These are phyloP conservation scores for Fagus crenata DNA, from an alignment of 306 rosid species.

Conservation along the genomic window DNA sequence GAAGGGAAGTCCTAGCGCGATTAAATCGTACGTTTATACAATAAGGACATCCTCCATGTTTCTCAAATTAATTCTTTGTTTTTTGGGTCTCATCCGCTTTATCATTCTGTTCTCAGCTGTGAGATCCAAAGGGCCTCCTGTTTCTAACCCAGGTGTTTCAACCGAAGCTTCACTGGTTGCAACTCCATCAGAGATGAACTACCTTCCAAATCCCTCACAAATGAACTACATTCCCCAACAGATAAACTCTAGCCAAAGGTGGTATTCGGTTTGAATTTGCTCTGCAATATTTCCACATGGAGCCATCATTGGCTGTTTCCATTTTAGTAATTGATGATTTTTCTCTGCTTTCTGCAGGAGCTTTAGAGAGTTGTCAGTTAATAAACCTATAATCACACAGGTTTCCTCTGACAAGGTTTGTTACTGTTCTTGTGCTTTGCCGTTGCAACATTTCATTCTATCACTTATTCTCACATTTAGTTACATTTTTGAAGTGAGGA, in stretches of 20 bases:
- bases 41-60: constrained; percentile 5
- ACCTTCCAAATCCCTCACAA: constrained; percentile 21
- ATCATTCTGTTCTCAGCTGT: constrained; percentile 47
- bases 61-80: constrained; percentile 15
- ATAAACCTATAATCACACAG: constrained; percentile 38
- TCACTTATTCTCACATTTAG: neutral
- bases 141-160: constrained; percentile 31
- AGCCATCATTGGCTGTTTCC: constrained; percentile 1
- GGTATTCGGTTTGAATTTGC: constrained; percentile 11
- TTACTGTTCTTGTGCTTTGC: constrained; percentile 21
- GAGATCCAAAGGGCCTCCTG: constrained; percentile 52
- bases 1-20: constrained; percentile 69
- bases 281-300: neutral
- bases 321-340: constrained; percentile 7
- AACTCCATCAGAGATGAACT: constrained; percentile 1
- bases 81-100: neutral
- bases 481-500: constrained; percentile 2
- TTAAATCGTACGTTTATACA: constrained; percentile 48
- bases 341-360: constrained; percentile 37
- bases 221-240: constrained; percentile 25
- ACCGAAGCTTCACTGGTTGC: constrained; percentile 5
- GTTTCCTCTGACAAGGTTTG: constrained; percentile 78
- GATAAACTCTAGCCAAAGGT: constrained; percentile 42
- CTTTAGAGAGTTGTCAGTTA: constrained; percentile 21
- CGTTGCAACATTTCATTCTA: neutral